Evolutionary conservation across 2,329 filamentous ascomycete species (phyloP).

Genomic region (Aspergillus aculeatinus): DNA sequence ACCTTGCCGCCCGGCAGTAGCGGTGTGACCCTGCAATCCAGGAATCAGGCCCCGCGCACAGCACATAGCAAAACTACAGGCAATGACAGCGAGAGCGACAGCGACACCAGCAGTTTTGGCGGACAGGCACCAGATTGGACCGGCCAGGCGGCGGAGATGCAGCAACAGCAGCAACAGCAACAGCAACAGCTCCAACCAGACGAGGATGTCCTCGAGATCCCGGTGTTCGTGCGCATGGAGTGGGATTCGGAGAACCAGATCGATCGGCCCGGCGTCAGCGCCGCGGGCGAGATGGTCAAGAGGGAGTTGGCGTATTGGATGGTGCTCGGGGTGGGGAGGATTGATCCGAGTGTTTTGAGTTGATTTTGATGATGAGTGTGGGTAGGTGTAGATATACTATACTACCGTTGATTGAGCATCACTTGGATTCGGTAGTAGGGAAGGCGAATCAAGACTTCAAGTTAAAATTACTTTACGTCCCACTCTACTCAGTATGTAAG

Average conservation of each 20-base stretch:
- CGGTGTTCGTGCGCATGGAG: constrained; percentile 87
- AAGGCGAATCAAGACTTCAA: no score
- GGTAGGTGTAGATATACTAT: no score
- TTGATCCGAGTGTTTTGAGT: constrained; percentile 46
- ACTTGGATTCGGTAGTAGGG: no score
- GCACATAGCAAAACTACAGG: constrained; percentile 33
- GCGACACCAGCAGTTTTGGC: not conserved
- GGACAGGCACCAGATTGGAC: constrained; percentile 27
- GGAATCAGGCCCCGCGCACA: constrained; percentile 16
- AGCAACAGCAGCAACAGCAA: not conserved
- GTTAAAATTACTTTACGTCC: no score
- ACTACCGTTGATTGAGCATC: no score
- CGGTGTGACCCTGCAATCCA: no score
- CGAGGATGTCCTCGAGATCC: constrained; percentile 77
- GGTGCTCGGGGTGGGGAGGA: constrained; percentile 82
- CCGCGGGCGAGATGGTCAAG: constrained; percentile 64
- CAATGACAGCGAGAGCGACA: constrained; percentile 29
- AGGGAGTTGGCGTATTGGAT: constrained; percentile 95
- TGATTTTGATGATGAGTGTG: not conserved
- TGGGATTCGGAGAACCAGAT: constrained; percentile 69
- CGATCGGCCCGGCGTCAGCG: constrained; percentile 35
- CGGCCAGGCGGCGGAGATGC: constrained; percentile 11
- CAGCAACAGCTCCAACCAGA: constrained; percentile 45
- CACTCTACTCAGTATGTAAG: no score
- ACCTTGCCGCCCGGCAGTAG: constrained; percentile 26